A percentile compares a stretch with the other conserved stretches of the same genome.
Conservation (phyloP, 169 alveolate genomes). For the Eimeria maxima region DNA sequence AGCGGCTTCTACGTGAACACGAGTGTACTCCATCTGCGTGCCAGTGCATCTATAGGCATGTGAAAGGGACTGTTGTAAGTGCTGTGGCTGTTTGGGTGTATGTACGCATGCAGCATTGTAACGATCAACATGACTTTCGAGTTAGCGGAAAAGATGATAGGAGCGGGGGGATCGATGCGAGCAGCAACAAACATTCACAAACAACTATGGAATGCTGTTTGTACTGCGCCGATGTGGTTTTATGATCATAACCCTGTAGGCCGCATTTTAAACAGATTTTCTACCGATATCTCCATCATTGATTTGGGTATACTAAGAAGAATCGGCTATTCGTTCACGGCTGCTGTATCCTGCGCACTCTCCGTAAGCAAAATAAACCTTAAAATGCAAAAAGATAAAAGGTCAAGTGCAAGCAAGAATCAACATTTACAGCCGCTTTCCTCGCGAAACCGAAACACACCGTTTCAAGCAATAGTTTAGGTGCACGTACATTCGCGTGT, state of each 20-base stretch:
- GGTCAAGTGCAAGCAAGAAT: neutral
- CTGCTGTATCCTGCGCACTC: constrained; percentile 81
- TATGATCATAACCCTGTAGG: constrained; percentile 90
- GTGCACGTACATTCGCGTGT: neutral
- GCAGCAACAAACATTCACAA: constrained; percentile 84
- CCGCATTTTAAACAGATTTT: constrained; percentile 87
- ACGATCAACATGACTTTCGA: constrained; percentile 15
- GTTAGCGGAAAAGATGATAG: constrained; percentile 7
- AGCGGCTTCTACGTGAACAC: neutral
- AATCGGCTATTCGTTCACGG: constrained; percentile 83
- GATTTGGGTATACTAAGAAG: constrained; percentile 85
- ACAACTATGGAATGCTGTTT: constrained; percentile 77
- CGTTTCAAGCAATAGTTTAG: neutral
- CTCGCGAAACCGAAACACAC: neutral
- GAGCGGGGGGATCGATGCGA: constrained; percentile 82
- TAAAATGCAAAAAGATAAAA: neutral
- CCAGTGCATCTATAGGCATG: neutral
- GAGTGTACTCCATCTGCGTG: neutral
- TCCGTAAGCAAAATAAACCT: neutral
- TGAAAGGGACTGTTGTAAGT: no score
- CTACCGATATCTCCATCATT: constrained; percentile 86
- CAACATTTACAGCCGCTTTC: neutral
- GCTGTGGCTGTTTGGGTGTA: neutral
- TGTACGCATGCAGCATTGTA: neutral
- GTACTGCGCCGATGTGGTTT: constrained; percentile 88